phyloP scores from a whole-genome alignment of 164 flowering plant genomes.

The Euptelea pleiosperma region DNA sequence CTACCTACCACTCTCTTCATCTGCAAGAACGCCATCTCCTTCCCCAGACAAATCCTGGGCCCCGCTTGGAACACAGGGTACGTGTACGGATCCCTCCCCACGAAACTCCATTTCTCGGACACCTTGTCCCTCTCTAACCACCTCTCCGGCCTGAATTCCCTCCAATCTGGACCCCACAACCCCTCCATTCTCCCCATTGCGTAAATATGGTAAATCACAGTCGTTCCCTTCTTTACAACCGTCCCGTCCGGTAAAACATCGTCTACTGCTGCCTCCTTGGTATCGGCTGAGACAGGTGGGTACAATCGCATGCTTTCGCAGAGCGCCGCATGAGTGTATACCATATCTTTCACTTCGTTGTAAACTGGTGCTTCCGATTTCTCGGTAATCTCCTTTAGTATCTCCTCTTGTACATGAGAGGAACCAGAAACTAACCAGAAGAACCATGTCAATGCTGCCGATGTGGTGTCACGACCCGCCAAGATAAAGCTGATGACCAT shows the following conservation, averaged over 20 bases:
- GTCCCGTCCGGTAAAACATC: slow-evolving; percentile 60
- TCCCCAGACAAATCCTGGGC: slow-evolving; percentile 36
- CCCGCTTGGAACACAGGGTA: slow-evolving; percentile 41
- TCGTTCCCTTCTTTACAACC: slow-evolving; percentile 39
- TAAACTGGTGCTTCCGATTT: slow-evolving; percentile 13
- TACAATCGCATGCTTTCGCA: slow-evolving; percentile 55
- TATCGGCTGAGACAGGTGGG: slow-evolving; percentile 45
- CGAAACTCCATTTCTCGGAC: slow-evolving; percentile 29
- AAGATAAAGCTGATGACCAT: slow-evolving; percentile 33
- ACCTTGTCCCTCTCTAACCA: slow-evolving; percentile 36
- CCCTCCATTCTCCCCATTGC: slow-evolving; percentile 54
- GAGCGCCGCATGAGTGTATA: slow-evolving; percentile 43
- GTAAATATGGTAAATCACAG: slow-evolving; percentile 38
- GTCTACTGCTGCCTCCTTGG: slow-evolving; percentile 33
- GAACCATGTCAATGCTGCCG: slow-evolving; percentile 38
- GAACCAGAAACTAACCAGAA: slow-evolving; percentile 26
- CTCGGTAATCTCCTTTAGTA: slow-evolving; percentile 24
- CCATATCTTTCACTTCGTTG: slow-evolving; percentile 41
- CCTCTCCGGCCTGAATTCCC: slow-evolving; percentile 42
- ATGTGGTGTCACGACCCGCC: slow-evolving; percentile 35
- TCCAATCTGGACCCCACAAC: slow-evolving; percentile 48
- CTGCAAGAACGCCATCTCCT: slow-evolving; percentile 38
- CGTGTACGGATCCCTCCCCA: slow-evolving; percentile 27
- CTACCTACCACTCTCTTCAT: slow-evolving; percentile 21
- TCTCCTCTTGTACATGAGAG: slow-evolving; percentile 18